Conservation (phyloP, 2,329 filamentous ascomycete genomes). For the Aureobasidium mangrovei region DNA sequence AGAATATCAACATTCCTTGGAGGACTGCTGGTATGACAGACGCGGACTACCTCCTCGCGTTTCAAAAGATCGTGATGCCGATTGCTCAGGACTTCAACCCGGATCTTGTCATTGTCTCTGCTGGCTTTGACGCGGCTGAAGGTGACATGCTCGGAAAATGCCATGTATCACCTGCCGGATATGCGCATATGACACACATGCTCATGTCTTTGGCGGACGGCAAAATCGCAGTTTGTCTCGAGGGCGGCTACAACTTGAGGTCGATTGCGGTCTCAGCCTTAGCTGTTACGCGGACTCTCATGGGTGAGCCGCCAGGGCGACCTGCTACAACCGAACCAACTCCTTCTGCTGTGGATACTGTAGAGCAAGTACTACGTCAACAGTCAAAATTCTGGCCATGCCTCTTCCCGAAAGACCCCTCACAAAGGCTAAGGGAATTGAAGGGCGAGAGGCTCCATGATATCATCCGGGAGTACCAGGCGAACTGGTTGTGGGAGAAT, state of each 20-base stretch:
- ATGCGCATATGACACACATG: slow-evolving; percentile 99
- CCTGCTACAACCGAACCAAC: slow-evolving; percentile 41
- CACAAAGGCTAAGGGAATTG: slow-evolving; percentile 23
- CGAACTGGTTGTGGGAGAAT: slow-evolving; percentile 59
- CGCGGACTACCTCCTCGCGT: slow-evolving; percentile 92
- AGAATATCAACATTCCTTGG: slow-evolving; percentile 64
- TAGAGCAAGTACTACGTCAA: slow-evolving; percentile 48
- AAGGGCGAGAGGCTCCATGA: slow-evolving; percentile 62
- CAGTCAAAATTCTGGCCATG: slow-evolving; percentile 75
- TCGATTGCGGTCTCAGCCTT: slow-evolving; percentile 90
- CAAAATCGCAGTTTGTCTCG: slow-evolving; percentile 83
- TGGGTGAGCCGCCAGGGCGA: slow-evolving; percentile 81
- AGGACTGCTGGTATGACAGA: slow-evolving; percentile 74
- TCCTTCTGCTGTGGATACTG: slow-evolving; percentile 44
- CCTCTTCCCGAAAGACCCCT: slow-evolving; percentile 58
- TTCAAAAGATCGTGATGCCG: slow-evolving; percentile 93
- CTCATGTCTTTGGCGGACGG: slow-evolving; percentile 88
- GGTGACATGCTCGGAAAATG: slow-evolving; percentile 90
- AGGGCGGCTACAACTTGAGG: slow-evolving; percentile 88
- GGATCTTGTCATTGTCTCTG: slow-evolving; percentile 88
- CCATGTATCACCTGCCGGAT: slow-evolving; percentile 82
- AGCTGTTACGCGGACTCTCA: slow-evolving; percentile 82
- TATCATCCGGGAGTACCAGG: slow-evolving; percentile 69
- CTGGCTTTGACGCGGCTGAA: slow-evolving; percentile 90
- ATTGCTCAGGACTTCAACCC: slow-evolving; percentile 89